Conservation (phyloP, 768 basidiomycete species). For the Collybiopsis luxurians region DNA sequence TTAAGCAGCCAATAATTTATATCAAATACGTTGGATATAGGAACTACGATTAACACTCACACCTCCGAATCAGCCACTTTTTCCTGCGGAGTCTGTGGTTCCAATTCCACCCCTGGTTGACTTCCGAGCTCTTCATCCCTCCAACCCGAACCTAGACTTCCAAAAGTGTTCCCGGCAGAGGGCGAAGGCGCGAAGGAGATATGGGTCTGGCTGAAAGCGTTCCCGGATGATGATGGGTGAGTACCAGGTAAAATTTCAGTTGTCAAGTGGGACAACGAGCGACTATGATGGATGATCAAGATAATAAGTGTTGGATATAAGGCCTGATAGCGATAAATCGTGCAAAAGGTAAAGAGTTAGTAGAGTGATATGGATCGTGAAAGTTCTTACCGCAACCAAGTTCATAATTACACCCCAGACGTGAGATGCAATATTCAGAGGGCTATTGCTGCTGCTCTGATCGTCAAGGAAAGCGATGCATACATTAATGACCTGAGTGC, state of each 20-base stretch:
- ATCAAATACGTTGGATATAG: no score
- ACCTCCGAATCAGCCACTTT: no score
- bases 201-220: neutral
- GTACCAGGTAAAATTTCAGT: neutral
- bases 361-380: neutral
- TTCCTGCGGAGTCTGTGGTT: no score
- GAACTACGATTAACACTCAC: no score
- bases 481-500: neutral
- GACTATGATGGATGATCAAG: neutral
- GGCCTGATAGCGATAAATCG: no score
- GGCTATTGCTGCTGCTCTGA: neutral
- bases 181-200: neutral
- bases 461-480: neutral
- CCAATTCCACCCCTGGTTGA: no score
- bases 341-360: neutral
- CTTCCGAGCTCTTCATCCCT: no score
- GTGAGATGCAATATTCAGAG: neutral
- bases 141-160: no score
- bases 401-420: neutral
- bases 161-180: neutral
- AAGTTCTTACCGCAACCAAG: neutral
- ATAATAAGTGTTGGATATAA: neutral
- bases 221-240: neutral
- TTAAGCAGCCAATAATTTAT: no score
- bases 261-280: neutral